Percentiles rank a stretch among this genome's conserved stretches.
Conservation (phyloP, 2,329 filamentous ascomycete species). For the Teratosphaeria destructans region DNA sequence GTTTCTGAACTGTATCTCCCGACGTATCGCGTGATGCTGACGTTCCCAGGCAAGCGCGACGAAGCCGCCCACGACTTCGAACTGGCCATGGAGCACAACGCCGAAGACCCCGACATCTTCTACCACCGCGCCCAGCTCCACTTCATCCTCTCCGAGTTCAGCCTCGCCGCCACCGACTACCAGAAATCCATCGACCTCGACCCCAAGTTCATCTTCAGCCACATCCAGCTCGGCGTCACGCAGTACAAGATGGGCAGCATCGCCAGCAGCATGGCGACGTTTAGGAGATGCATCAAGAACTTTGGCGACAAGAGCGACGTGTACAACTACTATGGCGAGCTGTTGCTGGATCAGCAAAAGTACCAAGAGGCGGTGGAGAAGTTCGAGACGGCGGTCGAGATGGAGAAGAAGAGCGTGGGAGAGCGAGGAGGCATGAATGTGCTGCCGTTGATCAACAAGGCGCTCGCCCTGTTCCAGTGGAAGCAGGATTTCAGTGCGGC, state of each 20-base stretch:
- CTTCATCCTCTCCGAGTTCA: constrained; percentile 92
- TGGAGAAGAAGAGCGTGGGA: constrained; percentile 67
- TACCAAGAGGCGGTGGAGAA: constrained; percentile 93
- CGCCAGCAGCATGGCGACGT: constrained; percentile 95
- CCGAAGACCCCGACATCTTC: constrained; percentile 89
- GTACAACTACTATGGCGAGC: constrained; percentile 98
- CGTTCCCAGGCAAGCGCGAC: constrained; percentile 59
- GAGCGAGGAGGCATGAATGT: constrained; percentile 96
- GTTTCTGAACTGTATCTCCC: constrained; percentile 14
- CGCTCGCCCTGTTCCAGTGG: constrained; percentile 93
- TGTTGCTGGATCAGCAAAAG: constrained; percentile 92
- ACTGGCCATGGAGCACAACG: constrained; percentile 72
- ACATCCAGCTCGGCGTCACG: constrained; percentile 97
- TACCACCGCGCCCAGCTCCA: constrained; percentile 97
- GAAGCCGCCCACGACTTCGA: constrained; percentile 81
- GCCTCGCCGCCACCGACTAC: constrained; percentile 93
- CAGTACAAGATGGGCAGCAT: constrained; percentile 99
- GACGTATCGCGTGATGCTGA: constrained; percentile 22
- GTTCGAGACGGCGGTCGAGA: constrained; percentile 96
- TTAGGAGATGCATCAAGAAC: constrained; percentile 95
- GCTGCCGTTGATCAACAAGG: constrained; percentile 95
- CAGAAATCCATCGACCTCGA: constrained; percentile 98
- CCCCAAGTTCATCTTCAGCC: constrained; percentile 93
- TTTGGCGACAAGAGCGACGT: constrained; percentile 94
- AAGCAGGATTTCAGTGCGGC: constrained; percentile 93